A percentile compares a stretch with the other conserved stretches of the same genome.
Conservation (phyloP, 768 basidiomycete genomes). For the Podaxis mareebaensis region DNA sequence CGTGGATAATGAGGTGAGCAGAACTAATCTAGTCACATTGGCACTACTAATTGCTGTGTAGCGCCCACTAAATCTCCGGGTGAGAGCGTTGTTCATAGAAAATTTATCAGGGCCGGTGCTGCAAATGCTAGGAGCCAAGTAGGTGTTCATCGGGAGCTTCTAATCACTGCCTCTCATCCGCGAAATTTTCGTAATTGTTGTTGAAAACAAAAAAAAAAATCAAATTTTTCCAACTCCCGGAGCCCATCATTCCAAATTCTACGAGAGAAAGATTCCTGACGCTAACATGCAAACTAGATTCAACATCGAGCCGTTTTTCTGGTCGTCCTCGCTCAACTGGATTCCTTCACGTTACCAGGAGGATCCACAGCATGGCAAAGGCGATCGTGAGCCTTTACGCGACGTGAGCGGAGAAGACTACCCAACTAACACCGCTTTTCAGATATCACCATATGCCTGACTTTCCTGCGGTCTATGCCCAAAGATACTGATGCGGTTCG, state of each 20-base stretch:
- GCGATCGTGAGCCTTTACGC: slow-evolving; percentile 50
- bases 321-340: slow-evolving; percentile 65
- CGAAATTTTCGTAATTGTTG: too few relatives aligned
- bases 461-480: slow-evolving; percentile 48
- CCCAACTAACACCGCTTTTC: not conserved
- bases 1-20: slow-evolving; percentile 34
- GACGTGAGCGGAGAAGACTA: not conserved
- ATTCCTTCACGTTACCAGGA: slow-evolving; percentile 69
- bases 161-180: not conserved
- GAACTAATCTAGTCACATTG: not conserved
- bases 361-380: slow-evolving; percentile 33
- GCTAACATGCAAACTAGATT: slow-evolving; percentile 35
- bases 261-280: not conserved
- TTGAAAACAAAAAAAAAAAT: not conserved
- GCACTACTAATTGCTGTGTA: slow-evolving; percentile 1
- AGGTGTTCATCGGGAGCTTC: slow-evolving; percentile 40
- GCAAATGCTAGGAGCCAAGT: slow-evolving; percentile 64
- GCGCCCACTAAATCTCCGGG: slow-evolving; percentile 40
- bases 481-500: slow-evolving; percentile 23
- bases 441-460: slow-evolving; percentile 62
- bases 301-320: slow-evolving; percentile 67
- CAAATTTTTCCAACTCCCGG: slow-evolving; percentile 46
- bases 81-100: slow-evolving; percentile 54
- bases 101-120: slow-evolving; percentile 52
- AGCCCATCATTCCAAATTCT: not conserved